These are phyloP conservation scores for Pezicula rhizophila DNA, from an alignment of 2,329 filamentous ascomycete genomes.

Conservation along the genomic window DNA sequence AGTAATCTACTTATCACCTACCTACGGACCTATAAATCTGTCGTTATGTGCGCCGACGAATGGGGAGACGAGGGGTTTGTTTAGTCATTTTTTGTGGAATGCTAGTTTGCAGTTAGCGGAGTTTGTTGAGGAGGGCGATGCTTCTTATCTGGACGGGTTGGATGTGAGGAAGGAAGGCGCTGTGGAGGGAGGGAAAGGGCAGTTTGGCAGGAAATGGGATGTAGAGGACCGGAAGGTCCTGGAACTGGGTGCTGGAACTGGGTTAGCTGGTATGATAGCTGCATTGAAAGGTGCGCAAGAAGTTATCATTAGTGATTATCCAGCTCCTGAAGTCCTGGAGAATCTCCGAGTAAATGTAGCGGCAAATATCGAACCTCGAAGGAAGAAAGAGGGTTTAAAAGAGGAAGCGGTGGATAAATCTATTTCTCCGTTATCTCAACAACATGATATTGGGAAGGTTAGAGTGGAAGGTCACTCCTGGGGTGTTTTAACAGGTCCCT, in stretches of 20 bases:
- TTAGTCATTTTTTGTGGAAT: slow-evolving; percentile 73
- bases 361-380: slow-evolving; percentile 38
- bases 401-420: neutral
- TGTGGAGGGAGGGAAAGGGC: slow-evolving; percentile 18
- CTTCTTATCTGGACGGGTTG: neutral
- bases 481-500: slow-evolving; percentile 42
- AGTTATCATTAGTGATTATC: slow-evolving; percentile 63
- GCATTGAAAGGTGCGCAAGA: slow-evolving; percentile 40
- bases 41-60: slow-evolving; percentile 35
- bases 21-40: slow-evolving; percentile 21
- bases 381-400: neutral
- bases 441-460: slow-evolving; percentile 24
- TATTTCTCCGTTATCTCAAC: neutral
- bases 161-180: neutral
- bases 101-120: slow-evolving; percentile 50
- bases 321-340: slow-evolving; percentile 50
- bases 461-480: slow-evolving; percentile 56
- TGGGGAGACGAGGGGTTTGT: slow-evolving; percentile 52
- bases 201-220: slow-evolving; percentile 32
- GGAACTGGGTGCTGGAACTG: slow-evolving; percentile 64
- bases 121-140: slow-evolving; percentile 39
- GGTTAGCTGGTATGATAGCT: slow-evolving; percentile 44
- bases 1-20: slow-evolving; percentile 52
- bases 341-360: slow-evolving; percentile 53
- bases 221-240: slow-evolving; percentile 47